Conservation (phyloP, 1,284 basidiomycete species). For the Puccinia horiana region DNA sequence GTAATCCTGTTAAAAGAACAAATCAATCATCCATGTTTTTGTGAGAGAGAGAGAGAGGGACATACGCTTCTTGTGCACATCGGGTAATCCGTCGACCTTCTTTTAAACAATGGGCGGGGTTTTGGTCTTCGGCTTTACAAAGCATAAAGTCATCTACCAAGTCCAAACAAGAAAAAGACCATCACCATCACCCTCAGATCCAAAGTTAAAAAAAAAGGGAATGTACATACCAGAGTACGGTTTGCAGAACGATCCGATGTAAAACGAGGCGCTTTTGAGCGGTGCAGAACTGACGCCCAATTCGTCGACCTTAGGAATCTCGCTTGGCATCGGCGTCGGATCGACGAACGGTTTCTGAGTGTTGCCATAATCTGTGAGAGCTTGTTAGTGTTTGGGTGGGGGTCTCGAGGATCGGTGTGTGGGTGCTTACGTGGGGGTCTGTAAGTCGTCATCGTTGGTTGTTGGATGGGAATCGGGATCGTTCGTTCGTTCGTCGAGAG, state of each 20-base stretch:
- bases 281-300: conserved; percentile 89
- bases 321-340: conserved; percentile 71
- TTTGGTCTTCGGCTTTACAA: conserved; percentile 82
- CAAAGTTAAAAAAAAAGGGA: background rate
- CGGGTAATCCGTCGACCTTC: conserved; percentile 94
- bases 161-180: background rate
- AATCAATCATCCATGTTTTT: background rate
- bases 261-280: conserved; percentile 94
- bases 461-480: too few relatives aligned
- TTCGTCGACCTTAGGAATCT: conserved; percentile 82
- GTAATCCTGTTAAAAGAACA: conserved; percentile 67
- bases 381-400: background rate
- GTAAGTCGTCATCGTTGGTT: conserved; percentile 32
- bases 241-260: conserved; percentile 78
- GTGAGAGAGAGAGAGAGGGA: conserved; percentile 52
- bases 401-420: background rate
- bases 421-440: conserved; percentile 24
- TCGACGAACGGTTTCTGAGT: conserved; percentile 40
- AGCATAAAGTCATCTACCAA: conserved; percentile 62
- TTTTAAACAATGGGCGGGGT: conserved; percentile 90
- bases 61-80: conserved; percentile 90
- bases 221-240: conserved; percentile 41
- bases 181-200: background rate
- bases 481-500: too few relatives aligned
- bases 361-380: conserved; percentile 39